Base-by-base conservation (phyloP, 805 yeast species). In the Candida lessepsii region DNA sequence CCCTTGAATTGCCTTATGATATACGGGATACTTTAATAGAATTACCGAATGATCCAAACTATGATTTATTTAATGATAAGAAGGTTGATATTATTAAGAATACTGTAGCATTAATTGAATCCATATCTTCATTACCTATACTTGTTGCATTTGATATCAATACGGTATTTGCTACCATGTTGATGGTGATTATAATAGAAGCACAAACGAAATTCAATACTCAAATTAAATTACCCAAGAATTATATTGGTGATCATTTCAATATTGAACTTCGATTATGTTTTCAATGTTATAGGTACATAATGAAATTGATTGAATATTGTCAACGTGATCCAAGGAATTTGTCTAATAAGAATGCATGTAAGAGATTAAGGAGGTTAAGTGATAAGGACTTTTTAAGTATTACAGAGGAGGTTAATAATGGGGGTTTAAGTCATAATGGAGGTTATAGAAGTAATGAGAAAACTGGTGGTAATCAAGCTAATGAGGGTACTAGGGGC, bases 1-100 rank as follows among this genome's bases (percentile, higher is more conserved):
- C 58, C 40, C 44, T 67, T 6, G 63, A 58, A n/a, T 59, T 66
- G 29, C 75, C 75, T 3, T 69, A 69, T 47, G 52, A 53, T 14
- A 49, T 63, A 13, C 45, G 58, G 36, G 71, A 43, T 5, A 18
- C 29, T 5, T 23, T 42, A 23, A 47, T 40, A 10, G 43, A 34
- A 7, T 33, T 33, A 13, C 19, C 29, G 11, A 25, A 39, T 33
- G n/a, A 27, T 23, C 34, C 29, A 3, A 13, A n/a, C 2, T 15
- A 24, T 8, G 40, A 42, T 6, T 16, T 43, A 3, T 54, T 51
- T 35, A 31, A 41, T 15, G 48, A 50, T 14, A 55, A 53, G 23
- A 41, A 41, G 21, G 27, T 16, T 3, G 61, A 54, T 8, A 46
- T 54, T 1, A 29, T 53, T 14, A 52, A 58, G 45, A 57, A 64